phyloP scores from a whole-genome alignment of 768 basidiomycete species.

The Phanerochaete carnosa region DNA sequence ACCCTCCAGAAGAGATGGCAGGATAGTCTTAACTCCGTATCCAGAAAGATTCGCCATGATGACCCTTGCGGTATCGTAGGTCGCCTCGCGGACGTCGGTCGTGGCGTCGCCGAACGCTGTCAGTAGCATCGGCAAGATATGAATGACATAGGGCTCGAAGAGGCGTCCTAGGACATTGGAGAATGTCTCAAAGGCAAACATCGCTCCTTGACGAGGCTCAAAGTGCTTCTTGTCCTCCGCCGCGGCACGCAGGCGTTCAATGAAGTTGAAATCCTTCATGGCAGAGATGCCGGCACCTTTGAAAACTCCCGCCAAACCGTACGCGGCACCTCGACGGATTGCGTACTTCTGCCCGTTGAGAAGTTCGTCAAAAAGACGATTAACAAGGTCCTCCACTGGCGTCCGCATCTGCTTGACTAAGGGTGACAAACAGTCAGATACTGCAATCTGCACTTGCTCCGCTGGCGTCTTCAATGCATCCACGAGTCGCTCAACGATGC shows the following conservation, averaged over 20 bases:
- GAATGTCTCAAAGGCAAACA: conserved; percentile 94
- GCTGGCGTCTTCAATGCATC: conserved; percentile 91
- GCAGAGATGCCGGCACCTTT: conserved; percentile 86
- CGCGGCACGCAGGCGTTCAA: conserved; percentile 67
- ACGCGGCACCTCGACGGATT: conserved; percentile 93
- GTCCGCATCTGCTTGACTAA: conserved; percentile 70
- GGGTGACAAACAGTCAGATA: conserved; percentile 92
- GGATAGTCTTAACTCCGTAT: conserved; percentile 92
- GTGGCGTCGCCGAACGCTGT: conserved; percentile 83
- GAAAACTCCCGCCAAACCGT: conserved; percentile 90
- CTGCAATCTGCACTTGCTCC: conserved; percentile 94
- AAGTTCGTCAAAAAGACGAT: conserved; percentile 72
- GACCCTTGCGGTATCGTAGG: conserved; percentile 84
- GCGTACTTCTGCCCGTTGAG: conserved; percentile 85
- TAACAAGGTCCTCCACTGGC: conserved; percentile 62
- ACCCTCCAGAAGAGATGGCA: conserved; percentile 85
- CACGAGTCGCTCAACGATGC: conserved; percentile 80
- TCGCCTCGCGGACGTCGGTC: conserved; percentile 89
- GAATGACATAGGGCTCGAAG: conserved; percentile 91
- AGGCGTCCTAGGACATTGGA: conserved; percentile 81
- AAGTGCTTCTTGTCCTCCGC: conserved; percentile 87
- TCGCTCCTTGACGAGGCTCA: conserved; percentile 86
- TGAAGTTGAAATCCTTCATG: conserved; percentile 81
- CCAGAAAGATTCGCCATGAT: conserved; percentile 96
- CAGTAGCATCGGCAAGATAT: conserved; percentile 80